Base-by-base conservation (phyloP, 352 stramenopile species). In the Globisporangium cystogenes region DNA sequence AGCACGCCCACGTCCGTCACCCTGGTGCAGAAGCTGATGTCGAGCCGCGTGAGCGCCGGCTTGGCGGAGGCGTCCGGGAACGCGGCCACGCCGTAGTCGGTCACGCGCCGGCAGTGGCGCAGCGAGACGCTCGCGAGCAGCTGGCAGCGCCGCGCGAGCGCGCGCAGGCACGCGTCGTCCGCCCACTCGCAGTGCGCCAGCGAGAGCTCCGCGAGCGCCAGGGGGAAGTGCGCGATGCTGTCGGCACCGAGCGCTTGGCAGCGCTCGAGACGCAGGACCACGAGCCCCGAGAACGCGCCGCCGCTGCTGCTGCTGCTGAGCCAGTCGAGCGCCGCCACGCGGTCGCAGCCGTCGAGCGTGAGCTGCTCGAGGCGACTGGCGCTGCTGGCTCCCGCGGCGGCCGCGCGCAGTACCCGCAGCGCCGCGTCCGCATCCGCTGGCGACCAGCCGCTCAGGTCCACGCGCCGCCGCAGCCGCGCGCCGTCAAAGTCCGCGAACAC, bases 111-210 rank as follows among this genome's bases (percentile, higher is more conserved):
- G 43, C 82, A 93, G 53, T 70, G 72, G 15, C 60, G 31, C 6
- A 93, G 40, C 20, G 61, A 65, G 10, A 87, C 35, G 1, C 56
- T 57, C 10, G 54, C 51, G 35, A 90, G 59, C 16, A 29, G 36
- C 2, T 53, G 57, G 49, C 79, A 90, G 10, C 65, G 60, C 4
- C 60, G 58, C 24, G 57, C 65, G 8, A 90, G 55, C 6, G 55
- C 36, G n/a, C 74, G 74, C 33, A 81, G 48, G 36, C 67, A 70
- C 4, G 59, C 46, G 54, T 90, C 79, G 43, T 85, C 75, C 10
- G 86, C 65, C 79, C 79, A 90, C 23, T 87, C 76, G 33, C 76
- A 90, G 24, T 78, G 68, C 16, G 70, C 70, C n/a, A 88, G 63
- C 29, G 82, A 65, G 46, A 90, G 43, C 36, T 82, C 68, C 1